A percentile compares a stretch with the other conserved stretches of the same genome.
Evolutionary conservation across 257 asterid species (phyloP).

Genomic region (Solanum megistacrolobum): DNA sequence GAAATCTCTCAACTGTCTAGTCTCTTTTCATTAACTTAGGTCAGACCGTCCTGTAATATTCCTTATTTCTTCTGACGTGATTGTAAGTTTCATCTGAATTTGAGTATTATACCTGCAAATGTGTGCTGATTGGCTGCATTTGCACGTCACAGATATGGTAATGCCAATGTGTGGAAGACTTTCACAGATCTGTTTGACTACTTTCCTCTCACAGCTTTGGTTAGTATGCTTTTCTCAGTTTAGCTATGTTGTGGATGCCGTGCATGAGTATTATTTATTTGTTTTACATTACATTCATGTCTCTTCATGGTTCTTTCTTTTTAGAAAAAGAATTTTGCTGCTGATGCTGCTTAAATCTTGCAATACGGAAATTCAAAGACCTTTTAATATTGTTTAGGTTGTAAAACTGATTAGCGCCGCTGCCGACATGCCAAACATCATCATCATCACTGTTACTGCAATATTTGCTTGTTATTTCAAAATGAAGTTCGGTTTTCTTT

Average conservation of each 20-base stretch:
- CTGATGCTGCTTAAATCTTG: neutral
- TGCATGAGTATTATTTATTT: neutral
- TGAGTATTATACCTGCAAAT: neutral
- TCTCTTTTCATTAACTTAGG: neutral
- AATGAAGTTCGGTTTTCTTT: neutral
- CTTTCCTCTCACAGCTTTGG: constrained; percentile 94
- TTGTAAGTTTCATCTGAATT: neutral
- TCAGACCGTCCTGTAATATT: neutral
- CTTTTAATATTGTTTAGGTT: neutral
- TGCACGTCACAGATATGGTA: constrained; percentile 57
- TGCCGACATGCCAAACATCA: neutral
- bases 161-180: constrained; percentile 88
- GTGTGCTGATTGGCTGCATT: neutral
- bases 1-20: neutral
- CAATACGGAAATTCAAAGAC: neutral
- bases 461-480: neutral
- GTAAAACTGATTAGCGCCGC: neutral
- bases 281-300: neutral
- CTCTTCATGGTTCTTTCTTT: neutral
- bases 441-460: neutral
- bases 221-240: constrained; percentile 23
- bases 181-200: constrained; percentile 90
- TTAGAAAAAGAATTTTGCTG: neutral
- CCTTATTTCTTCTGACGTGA: neutral
- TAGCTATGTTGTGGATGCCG: neutral